A percentile compares a stretch with the other conserved stretches of the same genome.
phyloP scores from a whole-genome alignment of 2,329 filamentous ascomycete genomes.

The Pseudogymnoascus sp. region DNA sequence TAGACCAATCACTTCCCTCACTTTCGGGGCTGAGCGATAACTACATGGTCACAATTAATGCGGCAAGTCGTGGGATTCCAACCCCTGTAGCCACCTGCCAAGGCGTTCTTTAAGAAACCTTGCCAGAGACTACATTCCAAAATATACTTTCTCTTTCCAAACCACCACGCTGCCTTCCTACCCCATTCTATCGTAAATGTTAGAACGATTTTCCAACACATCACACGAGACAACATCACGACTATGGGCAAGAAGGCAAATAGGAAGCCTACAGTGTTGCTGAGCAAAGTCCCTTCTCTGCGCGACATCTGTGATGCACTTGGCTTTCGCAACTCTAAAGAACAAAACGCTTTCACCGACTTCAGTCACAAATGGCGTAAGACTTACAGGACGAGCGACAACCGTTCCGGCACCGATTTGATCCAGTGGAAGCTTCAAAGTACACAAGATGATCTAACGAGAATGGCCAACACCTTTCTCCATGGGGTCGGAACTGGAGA shows the following conservation, averaged over 20 bases:
- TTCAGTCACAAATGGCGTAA: slow-evolving; percentile 14
- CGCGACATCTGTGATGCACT: slow-evolving; percentile 14
- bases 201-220: neutral
- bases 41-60: neutral
- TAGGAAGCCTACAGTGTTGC: neutral
- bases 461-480: slow-evolving; percentile 15
- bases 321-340: slow-evolving; percentile 18
- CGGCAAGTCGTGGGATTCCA: neutral
- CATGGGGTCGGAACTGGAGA: slow-evolving; percentile 14
- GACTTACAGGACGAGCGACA: slow-evolving; percentile 11
- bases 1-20: neutral
- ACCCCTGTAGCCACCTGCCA: neutral
- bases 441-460: slow-evolving; percentile 12
- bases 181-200: neutral
- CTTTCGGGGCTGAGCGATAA: neutral
- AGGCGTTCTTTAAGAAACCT: neutral
- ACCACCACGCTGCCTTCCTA: neutral
- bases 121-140: neutral
- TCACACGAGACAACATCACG: neutral
- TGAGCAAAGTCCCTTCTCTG: slow-evolving; percentile 16
- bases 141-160: neutral
- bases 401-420: slow-evolving; percentile 2
- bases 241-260: neutral
- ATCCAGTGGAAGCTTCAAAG: slow-evolving; percentile 13
- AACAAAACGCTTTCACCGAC: slow-evolving; percentile 15